phyloP scores from a whole-genome alignment of 2,329 filamentous ascomycete species.

The Aspergillus novoparasiticus region DNA sequence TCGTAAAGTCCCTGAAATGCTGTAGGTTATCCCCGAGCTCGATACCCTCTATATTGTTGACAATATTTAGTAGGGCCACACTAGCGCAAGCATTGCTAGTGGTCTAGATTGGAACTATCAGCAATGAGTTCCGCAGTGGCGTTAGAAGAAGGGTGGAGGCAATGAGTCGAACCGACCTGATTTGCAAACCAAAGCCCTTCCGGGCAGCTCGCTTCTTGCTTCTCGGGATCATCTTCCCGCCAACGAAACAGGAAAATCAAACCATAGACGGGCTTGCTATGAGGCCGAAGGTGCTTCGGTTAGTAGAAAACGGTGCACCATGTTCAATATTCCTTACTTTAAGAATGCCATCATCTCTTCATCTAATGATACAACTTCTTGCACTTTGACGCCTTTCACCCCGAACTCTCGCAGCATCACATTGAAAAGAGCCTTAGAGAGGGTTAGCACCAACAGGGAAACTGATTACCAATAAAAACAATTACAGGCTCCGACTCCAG shows the following conservation, averaged over 20 bases:
- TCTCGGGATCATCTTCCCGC: slow-evolving; percentile 57
- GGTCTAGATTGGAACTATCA: slow-evolving; percentile 56
- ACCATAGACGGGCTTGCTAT: slow-evolving; percentile 73
- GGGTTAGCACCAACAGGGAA: neutral
- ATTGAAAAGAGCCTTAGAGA: slow-evolving; percentile 76
- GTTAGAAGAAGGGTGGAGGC: neutral
- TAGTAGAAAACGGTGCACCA: slow-evolving; percentile 3
- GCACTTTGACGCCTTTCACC: slow-evolving; percentile 70
- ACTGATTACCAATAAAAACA: neutral
- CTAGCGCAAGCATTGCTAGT: slow-evolving; percentile 85
- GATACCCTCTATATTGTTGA: slow-evolving; percentile 76
- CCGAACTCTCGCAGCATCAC: slow-evolving; percentile 79
- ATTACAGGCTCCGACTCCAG: slow-evolving; percentile 84
- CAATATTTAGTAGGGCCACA: slow-evolving; percentile 88
- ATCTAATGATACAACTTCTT: slow-evolving; percentile 76
- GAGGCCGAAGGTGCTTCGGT: neutral
- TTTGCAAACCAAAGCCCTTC: slow-evolving; percentile 89
- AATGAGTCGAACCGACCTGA: slow-evolving; percentile 58
- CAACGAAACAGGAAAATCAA: slow-evolving; percentile 88
- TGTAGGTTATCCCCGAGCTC: slow-evolving; percentile 70
- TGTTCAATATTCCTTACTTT: slow-evolving; percentile 53
- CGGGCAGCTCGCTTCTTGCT: slow-evolving; percentile 58
- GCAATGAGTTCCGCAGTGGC: neutral
- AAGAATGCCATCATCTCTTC: slow-evolving; percentile 64
- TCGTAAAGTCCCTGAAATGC: slow-evolving; percentile 73